Percentiles rank a stretch among this genome's conserved stretches.
Conservation (phyloP, 75 land plant species). For the Pseudotsuga menziesii region DNA sequence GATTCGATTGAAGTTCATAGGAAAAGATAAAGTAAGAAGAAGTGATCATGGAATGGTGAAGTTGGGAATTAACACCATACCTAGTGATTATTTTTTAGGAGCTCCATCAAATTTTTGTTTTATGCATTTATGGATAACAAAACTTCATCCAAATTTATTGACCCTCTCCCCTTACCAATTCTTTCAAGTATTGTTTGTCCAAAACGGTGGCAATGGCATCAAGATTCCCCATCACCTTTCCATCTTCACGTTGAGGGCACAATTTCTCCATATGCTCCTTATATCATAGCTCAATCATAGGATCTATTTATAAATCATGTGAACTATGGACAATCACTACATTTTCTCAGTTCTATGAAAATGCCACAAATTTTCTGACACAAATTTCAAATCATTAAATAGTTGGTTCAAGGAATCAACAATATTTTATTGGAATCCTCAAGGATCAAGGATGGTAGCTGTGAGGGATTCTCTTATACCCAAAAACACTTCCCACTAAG, state of each 20-base stretch:
- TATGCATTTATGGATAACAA: conserved; percentile 16
- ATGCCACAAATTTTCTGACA: conserved; percentile 54
- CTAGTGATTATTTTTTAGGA: conserved; percentile 23
- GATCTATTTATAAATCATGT: conserved; percentile 74
- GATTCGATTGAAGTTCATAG: too few species aligned
- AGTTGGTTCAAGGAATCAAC: conserved; percentile 63
- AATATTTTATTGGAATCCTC: conserved; percentile 48
- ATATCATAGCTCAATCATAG: conserved; percentile 30
- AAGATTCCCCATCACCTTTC: conserved; percentile 39
- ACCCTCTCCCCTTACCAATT: conserved; percentile 46
- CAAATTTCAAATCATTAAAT: conserved; percentile 43
- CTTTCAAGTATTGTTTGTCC: conserved; percentile 61
- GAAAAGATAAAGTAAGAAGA: too few species aligned
- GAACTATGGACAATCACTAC: conserved; percentile 62
- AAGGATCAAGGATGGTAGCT: conserved; percentile 56
- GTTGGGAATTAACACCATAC: conserved; percentile 27
- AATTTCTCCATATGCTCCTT: conserved; percentile 31
- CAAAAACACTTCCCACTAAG: conserved; percentile 58
- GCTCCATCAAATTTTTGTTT: conserved; percentile 28
- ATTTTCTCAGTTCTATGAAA: conserved; percentile 71
- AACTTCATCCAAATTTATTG: conserved; percentile 57
- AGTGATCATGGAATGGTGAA: conserved; percentile 59
- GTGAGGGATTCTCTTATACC: conserved; percentile 66
- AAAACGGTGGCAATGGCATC: conserved; percentile 42
- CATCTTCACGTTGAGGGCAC: conserved; percentile 55